Evolutionary conservation across 2,329 filamentous ascomycete species (phyloP).

Genomic region (Pseudocercospora musae): DNA sequence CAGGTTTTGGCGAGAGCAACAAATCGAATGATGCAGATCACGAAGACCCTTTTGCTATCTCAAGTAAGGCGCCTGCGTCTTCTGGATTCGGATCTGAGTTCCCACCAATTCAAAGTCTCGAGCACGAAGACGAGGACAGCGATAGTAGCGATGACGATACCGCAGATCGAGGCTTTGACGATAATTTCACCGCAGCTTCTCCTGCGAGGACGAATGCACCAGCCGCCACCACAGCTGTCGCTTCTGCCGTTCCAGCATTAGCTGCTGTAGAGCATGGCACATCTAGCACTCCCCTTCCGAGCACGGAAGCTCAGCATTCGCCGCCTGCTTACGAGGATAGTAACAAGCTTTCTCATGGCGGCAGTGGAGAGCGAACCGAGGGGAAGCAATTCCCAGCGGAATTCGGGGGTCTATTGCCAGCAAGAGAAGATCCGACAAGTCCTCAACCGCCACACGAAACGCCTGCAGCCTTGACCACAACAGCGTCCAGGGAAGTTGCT

Average conservation of each 20-base stretch:
- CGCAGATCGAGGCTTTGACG: constrained; percentile 68
- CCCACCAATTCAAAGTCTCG: constrained; percentile 85
- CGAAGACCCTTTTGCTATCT: constrained; percentile 42
- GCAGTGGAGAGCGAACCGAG: constrained; percentile 27
- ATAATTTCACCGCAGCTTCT: constrained; percentile 75
- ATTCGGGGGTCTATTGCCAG: constrained; percentile 55
- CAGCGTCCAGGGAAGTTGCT: constrained; percentile 14
- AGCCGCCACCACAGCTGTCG: neutral
- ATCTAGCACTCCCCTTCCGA: constrained; percentile 44
- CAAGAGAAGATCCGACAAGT: constrained; percentile 51
- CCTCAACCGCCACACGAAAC: constrained; percentile 10
- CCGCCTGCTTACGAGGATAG: constrained; percentile 56
- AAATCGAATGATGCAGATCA: constrained; percentile 25
- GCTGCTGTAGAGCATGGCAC: constrained; percentile 3
- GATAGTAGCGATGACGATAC: constrained; percentile 64
- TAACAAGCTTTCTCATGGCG: constrained; percentile 34
- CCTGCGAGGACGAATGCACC: constrained; percentile 28
- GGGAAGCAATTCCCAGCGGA: constrained; percentile 49
- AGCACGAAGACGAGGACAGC: constrained; percentile 79
- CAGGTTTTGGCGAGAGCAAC: constrained; percentile 58
- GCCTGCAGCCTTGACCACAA: constrained; percentile 9
- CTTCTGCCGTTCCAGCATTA: neutral
- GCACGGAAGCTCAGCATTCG: constrained; percentile 54
- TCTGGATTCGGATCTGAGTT: constrained; percentile 60
- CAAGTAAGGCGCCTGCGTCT: constrained; percentile 40